phyloP scores from a whole-genome alignment of 2,329 filamentous ascomycete genomes.

The Colletotrichum spaethianum region DNA sequence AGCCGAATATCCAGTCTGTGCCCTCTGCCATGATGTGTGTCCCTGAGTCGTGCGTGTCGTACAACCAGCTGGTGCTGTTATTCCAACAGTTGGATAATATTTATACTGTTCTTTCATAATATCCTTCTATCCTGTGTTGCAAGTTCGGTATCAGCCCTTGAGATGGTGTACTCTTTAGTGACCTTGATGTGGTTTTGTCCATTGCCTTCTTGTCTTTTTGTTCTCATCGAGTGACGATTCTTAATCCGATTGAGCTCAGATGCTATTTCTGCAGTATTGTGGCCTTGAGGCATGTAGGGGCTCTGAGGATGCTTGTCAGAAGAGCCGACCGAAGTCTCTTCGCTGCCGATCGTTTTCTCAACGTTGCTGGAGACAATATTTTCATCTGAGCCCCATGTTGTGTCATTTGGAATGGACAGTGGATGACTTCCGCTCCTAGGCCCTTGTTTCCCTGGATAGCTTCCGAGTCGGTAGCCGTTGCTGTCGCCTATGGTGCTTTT shows the following conservation, averaged over 20 bases:
- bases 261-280: not conserved
- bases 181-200: slow-evolving; percentile 16
- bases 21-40: too few relatives aligned
- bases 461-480: slow-evolving; percentile 28
- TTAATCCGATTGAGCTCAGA: not conserved
- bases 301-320: not conserved
- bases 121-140: not conserved
- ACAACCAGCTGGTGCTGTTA: too few relatives aligned
- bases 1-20: too few relatives aligned
- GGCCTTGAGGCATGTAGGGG: not conserved
- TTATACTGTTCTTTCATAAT: not conserved
- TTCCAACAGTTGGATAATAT: too few relatives aligned
- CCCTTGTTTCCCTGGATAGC: slow-evolving; percentile 15
- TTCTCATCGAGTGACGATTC: not conserved
- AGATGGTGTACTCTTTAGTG: slow-evolving; percentile 24
- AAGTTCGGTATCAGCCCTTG: not conserved
- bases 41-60: too few relatives aligned
- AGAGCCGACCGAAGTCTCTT: slow-evolving; percentile 11
- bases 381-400: slow-evolving; percentile 14
- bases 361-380: slow-evolving; percentile 12
- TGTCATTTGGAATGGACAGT: slow-evolving; percentile 18
- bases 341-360: slow-evolving; percentile 5
- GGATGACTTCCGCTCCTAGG: slow-evolving; percentile 3
- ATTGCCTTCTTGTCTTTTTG: not conserved
- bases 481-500: slow-evolving; percentile 8